phyloP scores from a whole-genome alignment of 2,329 filamentous ascomycete genomes.

The Daldinia eschscholtzii region DNA sequence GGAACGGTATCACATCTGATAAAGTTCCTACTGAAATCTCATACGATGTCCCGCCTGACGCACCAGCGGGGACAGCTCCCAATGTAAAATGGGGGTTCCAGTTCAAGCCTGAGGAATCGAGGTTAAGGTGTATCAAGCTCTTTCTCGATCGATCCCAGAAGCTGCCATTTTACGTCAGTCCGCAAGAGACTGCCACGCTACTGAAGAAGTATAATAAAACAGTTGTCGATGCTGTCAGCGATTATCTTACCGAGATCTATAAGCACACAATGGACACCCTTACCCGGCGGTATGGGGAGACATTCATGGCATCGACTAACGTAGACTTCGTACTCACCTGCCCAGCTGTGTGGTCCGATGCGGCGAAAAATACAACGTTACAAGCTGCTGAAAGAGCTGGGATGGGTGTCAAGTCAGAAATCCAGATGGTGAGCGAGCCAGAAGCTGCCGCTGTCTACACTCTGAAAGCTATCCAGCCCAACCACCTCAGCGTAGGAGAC shows the following conservation, averaged over 20 bases:
- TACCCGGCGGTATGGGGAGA: constrained; percentile 79
- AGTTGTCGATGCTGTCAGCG: constrained; percentile 81
- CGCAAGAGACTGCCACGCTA: constrained; percentile 80
- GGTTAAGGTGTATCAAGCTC: constrained; percentile 85
- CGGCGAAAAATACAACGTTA: constrained; percentile 85
- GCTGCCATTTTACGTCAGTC: constrained; percentile 83
- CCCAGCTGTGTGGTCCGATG: constrained; percentile 86
- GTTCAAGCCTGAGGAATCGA: constrained; percentile 80
- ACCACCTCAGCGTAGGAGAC: constrained; percentile 76
- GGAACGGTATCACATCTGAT: constrained; percentile 88
- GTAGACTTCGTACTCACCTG: constrained; percentile 85
- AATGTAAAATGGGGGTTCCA: constrained; percentile 84
- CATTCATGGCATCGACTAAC: constrained; percentile 80
- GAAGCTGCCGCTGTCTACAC: constrained; percentile 86
- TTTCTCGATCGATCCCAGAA: constrained; percentile 86
- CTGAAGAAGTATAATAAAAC: constrained; percentile 81
- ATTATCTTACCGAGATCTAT: constrained; percentile 83
- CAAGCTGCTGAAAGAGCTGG: constrained; percentile 82
- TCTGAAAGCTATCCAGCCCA: constrained; percentile 82
- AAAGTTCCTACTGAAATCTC: constrained; percentile 87
- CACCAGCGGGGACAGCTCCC: constrained; percentile 58
- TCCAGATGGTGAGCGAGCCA: constrained; percentile 84
- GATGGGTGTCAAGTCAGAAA: constrained; percentile 77
- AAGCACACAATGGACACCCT: constrained; percentile 84
- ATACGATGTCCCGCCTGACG: constrained; percentile 61